A percentile compares a stretch with the other conserved stretches of the same genome.
These are phyloP conservation scores for Fusarium sp. DNA, from an alignment of 2,329 filamentous ascomycete species.

Conservation along the genomic window DNA sequence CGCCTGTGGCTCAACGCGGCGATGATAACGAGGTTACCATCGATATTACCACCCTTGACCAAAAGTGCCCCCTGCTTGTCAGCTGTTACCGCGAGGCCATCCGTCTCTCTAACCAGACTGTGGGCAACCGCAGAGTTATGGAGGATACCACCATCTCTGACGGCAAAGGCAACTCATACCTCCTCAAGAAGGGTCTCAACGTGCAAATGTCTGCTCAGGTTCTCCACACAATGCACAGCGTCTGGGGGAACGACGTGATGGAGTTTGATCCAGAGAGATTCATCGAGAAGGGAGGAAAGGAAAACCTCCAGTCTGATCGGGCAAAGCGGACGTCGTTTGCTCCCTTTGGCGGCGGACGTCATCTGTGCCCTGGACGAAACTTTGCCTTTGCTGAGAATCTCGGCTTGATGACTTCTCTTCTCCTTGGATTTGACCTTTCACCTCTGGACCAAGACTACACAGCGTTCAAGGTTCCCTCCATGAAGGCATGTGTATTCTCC, in stretches of 20 bases:
- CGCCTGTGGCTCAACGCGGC: conserved; percentile 3
- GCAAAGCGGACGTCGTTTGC: conserved; percentile 8
- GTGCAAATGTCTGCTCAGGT: conserved; percentile 17
- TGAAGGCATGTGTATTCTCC: background rate
- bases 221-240: background rate
- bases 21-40: conserved; percentile 39
- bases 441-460: background rate
- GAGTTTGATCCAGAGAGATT: conserved; percentile 24
- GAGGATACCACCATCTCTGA: conserved; percentile 26
- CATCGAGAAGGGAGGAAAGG: conserved; percentile 10
- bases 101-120: conserved; percentile 13
- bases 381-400: conserved; percentile 33
- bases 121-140: conserved; percentile 20
- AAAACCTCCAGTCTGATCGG: conserved; percentile 9
- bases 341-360: conserved; percentile 24
- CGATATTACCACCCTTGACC: conserved; percentile 48
- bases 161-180: conserved; percentile 19
- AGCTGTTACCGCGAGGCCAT: conserved; percentile 23
- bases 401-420: conserved; percentile 16
- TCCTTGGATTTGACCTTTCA: conserved; percentile 21
- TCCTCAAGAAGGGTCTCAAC: conserved; percentile 27
- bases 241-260: conserved; percentile 21
- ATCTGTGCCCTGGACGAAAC: conserved; percentile 23
- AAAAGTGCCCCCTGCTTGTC: conserved; percentile 50
- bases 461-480: background rate